phyloP scores from a whole-genome alignment of 2,329 filamentous ascomycete species.

The Geoglossum cookeanum region DNA sequence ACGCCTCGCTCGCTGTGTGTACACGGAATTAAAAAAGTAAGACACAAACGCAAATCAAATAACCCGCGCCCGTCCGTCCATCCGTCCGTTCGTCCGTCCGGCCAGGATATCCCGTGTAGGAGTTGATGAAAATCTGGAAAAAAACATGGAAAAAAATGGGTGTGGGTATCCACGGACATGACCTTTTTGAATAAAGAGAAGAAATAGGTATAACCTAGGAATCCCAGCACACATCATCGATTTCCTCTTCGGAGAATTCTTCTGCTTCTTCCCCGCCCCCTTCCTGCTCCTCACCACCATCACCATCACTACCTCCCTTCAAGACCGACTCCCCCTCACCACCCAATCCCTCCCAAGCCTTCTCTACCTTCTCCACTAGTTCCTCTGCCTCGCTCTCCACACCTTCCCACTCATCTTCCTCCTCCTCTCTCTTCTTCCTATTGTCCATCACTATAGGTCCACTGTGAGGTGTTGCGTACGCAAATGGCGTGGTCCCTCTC shows the following conservation, averaged over 20 bases:
- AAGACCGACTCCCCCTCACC: not conserved
- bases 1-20: too few species aligned
- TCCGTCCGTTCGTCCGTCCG: too few species aligned
- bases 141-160: too few species aligned
- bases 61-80: too few species aligned
- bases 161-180: too few species aligned
- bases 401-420: not conserved
- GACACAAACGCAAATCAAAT: too few species aligned
- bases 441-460: not conserved
- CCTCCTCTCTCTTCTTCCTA: not conserved
- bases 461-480: constrained; percentile 60
- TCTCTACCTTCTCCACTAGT: not conserved
- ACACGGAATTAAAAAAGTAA: too few species aligned
- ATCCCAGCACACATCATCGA: not conserved
- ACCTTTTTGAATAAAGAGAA: too few species aligned
- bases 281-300: not conserved
- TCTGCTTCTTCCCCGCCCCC: not conserved
- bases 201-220: not conserved
- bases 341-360: constrained; percentile 1
- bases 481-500: constrained; percentile 35
- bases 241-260: not conserved
- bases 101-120: too few species aligned
- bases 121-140: too few species aligned
- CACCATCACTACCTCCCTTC: not conserved
- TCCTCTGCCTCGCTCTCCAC: not conserved